Conservation (phyloP, 805 yeast genomes). For the Groenewaldozyma tartarivorans region DNA sequence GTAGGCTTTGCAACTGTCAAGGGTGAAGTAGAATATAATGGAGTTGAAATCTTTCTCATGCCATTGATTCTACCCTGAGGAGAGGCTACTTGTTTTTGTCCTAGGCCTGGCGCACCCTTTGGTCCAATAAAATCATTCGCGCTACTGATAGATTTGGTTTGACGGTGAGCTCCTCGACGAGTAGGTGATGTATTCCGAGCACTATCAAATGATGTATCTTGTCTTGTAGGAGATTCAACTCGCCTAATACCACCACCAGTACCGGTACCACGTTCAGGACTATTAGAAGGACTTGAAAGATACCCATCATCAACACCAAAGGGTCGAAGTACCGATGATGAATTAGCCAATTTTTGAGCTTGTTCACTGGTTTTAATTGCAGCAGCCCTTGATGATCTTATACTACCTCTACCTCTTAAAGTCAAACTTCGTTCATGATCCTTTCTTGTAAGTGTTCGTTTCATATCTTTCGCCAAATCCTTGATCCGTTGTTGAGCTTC, state of each 20-base stretch:
- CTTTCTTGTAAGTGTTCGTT: conserved; percentile 14
- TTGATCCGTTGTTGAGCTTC: conserved; percentile 26
- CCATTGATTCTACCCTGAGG: not conserved
- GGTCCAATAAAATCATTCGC: not conserved
- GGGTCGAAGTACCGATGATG: not conserved
- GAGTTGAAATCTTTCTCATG: not conserved
- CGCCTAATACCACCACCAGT: not conserved
- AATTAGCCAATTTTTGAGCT: not conserved
- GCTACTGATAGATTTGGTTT: not conserved
- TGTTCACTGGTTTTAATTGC: not conserved
- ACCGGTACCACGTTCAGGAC: not conserved
- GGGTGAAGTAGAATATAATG: not conserved
- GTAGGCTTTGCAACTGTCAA: not conserved
- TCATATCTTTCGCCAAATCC: conserved; percentile 8
- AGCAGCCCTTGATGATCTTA: conserved; percentile 4
- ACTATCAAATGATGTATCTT: not conserved
- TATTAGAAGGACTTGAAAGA: not conserved
- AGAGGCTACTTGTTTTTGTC: not conserved
- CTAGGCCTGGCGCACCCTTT: not conserved
- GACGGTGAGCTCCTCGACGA: not conserved
- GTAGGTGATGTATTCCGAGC: not conserved
- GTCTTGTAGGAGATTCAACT: not conserved
- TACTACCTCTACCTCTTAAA: conserved; percentile 14
- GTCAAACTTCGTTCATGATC: conserved; percentile 18
- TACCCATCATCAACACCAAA: not conserved